A percentile compares a stretch with the other conserved stretches of the same genome.
phyloP scores from a whole-genome alignment of 495 filamentous ascomycete species.

The Tuber umbilicatum region DNA sequence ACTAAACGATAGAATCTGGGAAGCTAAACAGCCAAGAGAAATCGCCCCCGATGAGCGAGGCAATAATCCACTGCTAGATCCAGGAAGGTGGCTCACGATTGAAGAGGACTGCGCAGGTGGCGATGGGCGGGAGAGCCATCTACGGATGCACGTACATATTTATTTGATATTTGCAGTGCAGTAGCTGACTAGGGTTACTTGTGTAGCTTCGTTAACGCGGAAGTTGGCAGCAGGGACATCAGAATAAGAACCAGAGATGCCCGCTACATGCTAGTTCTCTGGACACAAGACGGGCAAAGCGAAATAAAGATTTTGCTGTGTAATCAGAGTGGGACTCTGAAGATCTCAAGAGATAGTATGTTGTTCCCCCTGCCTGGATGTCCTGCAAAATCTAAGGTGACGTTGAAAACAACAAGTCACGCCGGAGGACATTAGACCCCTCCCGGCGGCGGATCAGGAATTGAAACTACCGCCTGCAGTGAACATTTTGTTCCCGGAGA shows the following conservation, averaged over 20 bases:
- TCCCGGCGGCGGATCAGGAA: neutral
- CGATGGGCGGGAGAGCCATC: neutral
- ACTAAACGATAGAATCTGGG: neutral
- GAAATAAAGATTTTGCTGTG: constrained; percentile 4
- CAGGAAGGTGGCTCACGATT: constrained; percentile 30
- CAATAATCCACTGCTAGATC: constrained; percentile 33
- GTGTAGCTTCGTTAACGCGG: neutral
- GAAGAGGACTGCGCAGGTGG: constrained; percentile 12
- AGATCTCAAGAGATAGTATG: constrained; percentile 3
- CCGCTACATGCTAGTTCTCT: neutral
- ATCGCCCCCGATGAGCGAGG: neutral
- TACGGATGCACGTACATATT: neutral
- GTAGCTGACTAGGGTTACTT: neutral
- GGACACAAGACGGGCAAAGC: neutral
- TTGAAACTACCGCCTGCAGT: neutral
- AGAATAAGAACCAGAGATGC: neutral
- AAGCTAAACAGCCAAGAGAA: neutral
- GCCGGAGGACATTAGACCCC: neutral
- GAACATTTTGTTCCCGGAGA: neutral
- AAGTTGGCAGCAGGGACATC: neutral
- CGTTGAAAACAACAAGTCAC: neutral
- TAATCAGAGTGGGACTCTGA: constrained; percentile 3
- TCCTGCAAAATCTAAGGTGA: neutral
- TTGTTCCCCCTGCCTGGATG: neutral
- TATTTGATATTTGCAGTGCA: neutral